Evolutionary conservation across 208 protist genomes (phyloP), one percentile per base, ranked within the genome.

Genomic region (Angomonas desouzai): DNA sequence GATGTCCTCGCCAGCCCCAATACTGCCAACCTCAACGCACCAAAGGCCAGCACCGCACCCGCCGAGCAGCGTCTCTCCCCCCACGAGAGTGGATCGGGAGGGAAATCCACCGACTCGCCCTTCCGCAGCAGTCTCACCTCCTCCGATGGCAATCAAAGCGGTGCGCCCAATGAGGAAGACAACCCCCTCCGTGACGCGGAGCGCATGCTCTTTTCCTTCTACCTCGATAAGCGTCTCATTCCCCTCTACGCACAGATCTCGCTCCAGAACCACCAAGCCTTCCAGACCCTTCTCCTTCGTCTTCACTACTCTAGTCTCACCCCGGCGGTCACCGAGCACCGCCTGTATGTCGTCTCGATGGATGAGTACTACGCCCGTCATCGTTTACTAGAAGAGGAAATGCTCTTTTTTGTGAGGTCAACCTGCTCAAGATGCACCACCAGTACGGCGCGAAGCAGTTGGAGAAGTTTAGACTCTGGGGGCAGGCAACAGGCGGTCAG

Each of bases 171-270:
- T 16, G 10, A 9, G 61, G 61, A 28, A 2, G 63, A 69, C 33
- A 57, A 22, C 10, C 3, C 64, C 0, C 23, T 77, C 23, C 34
- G 58, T 29, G 63, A 66, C 18, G 56, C 20, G 16, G 56, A 22
- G 0, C 34, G 62, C 16, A 20, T 68, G 11, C 59, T 75, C 7
- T 55, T 72, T 10, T 57, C 66, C 28, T 74, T 78, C 53, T 69
- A 66, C 70, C 48, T 68, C 45, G 18, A 25, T 2, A 63, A 64
- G 65, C 68, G 69, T 1, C 68, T 68, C 3, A 1, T 72, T 48
- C 68, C 70, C 38, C 55, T 66, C 30, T 68, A 62, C 25, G 70
- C 56, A 7, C 49, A 57, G 25, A 40, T 51, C 48, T 63, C 58
- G 0, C 22, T 66, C n/a, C 45, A 48, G 49, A 28, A 70, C 45